These are phyloP conservation scores for Tilletia walkeri DNA, from an alignment of 1,284 basidiomycete genomes.

Conservation along the genomic window DNA sequence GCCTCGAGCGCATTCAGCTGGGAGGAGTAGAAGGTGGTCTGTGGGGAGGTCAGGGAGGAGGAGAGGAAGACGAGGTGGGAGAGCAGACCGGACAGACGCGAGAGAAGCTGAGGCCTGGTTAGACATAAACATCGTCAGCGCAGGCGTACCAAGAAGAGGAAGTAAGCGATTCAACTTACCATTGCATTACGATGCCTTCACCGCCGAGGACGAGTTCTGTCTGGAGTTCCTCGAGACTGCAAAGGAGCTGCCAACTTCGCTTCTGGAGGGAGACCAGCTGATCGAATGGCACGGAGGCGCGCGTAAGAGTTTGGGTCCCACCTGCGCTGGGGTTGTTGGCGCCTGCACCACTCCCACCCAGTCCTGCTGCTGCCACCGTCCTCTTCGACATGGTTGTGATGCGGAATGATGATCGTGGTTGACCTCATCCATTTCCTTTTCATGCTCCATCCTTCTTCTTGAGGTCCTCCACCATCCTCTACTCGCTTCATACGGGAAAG, in stretches of 20 bases:
- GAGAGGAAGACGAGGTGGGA: slow-evolving; percentile 22
- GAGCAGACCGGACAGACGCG: slow-evolving; percentile 18
- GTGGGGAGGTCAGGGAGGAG: slow-evolving; percentile 19
- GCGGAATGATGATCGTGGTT: not conserved
- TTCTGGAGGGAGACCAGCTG: slow-evolving; percentile 15
- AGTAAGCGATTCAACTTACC: not conserved
- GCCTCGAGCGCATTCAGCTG: slow-evolving; percentile 12
- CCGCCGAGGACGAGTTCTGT: slow-evolving; percentile 3
- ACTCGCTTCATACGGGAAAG: not conserved
- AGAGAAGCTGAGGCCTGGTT: slow-evolving; percentile 20
- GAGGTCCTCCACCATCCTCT: not conserved
- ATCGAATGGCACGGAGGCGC: slow-evolving; percentile 4
- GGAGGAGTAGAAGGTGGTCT: slow-evolving; percentile 5
- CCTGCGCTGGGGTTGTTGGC: not conserved
- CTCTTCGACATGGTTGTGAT: not conserved
- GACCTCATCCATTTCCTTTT: not conserved
- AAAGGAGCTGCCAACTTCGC: slow-evolving; percentile 12
- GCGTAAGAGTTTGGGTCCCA: not conserved
- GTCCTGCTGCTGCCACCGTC: not conserved
- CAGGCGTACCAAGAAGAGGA: not conserved
- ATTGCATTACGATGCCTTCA: slow-evolving; percentile 14
- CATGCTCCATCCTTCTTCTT: not conserved
- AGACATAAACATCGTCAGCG: not conserved
- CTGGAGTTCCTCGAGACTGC: slow-evolving; percentile 15
- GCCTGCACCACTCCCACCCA: not conserved